These are phyloP conservation scores for Melastoma malabathricum DNA, from an alignment of 345 rosid species.

Conservation along the genomic window DNA sequence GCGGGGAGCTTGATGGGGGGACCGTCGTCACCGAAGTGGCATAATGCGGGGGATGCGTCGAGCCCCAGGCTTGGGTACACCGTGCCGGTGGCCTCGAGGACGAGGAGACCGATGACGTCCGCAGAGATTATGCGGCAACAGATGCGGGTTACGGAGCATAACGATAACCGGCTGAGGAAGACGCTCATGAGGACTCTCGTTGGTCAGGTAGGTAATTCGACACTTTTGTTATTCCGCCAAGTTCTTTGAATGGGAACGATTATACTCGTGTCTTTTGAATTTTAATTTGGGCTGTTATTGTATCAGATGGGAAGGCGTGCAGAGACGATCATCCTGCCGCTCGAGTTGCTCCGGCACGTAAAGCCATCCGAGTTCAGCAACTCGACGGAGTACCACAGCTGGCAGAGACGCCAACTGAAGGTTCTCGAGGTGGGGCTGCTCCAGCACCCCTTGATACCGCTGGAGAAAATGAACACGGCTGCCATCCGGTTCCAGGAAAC, in stretches of 20 bases:
- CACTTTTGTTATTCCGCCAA: neutral
- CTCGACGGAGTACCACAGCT: slow-evolving; percentile 41
- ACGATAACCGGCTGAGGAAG: slow-evolving; percentile 74
- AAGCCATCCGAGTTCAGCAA: slow-evolving; percentile 75
- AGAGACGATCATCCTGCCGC: slow-evolving; percentile 81
- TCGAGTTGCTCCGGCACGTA: slow-evolving; percentile 85
- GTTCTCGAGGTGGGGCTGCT: slow-evolving; percentile 30
- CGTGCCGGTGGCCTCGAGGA: slow-evolving; percentile 26
- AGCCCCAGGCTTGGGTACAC: slow-evolving; percentile 22
- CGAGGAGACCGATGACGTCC: slow-evolving; percentile 74
- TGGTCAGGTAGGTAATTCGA: slow-evolving; percentile 59
- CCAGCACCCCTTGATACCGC: slow-evolving; percentile 25
- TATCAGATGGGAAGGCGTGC: slow-evolving; percentile 66
- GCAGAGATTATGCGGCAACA: slow-evolving; percentile 97
- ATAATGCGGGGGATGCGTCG: slow-evolving; percentile 4
- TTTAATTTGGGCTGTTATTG: neutral
- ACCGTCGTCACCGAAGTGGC: slow-evolving; percentile 40
- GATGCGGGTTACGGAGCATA: slow-evolving; percentile 85
- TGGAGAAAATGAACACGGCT: slow-evolving; percentile 18
- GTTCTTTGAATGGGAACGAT: neutral
- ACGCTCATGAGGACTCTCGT: slow-evolving; percentile 92
- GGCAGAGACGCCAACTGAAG: slow-evolving; percentile 40
- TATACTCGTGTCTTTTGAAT: neutral
- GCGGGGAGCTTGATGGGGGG: slow-evolving; percentile 14
- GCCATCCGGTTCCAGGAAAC: slow-evolving; percentile 24